Evolutionary conservation across 352 stramenopile species (phyloP).

Genomic region (Sclerospora graminicola): DNA sequence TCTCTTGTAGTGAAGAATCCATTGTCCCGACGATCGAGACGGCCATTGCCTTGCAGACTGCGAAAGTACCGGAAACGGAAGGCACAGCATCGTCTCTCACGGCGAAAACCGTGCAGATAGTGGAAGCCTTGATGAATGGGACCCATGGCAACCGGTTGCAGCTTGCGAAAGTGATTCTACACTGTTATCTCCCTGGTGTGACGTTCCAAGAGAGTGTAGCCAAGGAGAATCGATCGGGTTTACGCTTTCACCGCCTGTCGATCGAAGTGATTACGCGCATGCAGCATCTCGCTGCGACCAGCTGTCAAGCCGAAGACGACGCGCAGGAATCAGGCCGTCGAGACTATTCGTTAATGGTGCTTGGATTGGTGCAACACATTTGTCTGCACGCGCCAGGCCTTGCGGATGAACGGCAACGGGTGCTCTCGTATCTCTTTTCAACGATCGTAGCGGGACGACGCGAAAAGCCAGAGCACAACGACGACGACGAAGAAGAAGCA

Average conservation of each 20-base stretch:
- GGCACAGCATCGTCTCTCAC: conserved; percentile 25
- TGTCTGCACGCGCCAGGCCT: conserved; percentile 65
- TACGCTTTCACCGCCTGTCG: conserved; percentile 60
- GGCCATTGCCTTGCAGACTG: conserved; percentile 50
- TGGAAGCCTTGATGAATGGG: conserved; percentile 34
- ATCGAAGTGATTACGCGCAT: conserved; percentile 40
- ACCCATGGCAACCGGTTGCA: conserved; percentile 43
- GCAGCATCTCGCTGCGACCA: conserved; percentile 14
- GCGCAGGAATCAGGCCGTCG: conserved; percentile 20
- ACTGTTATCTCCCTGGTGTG: conserved; percentile 64
- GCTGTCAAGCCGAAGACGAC: conserved; percentile 15
- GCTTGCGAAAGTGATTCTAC: conserved; percentile 46
- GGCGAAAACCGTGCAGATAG: conserved; percentile 29
- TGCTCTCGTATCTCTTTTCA: conserved; percentile 48
- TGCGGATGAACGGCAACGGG: conserved; percentile 55
- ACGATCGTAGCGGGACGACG: conserved; percentile 18
- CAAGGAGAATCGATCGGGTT: conserved; percentile 33
- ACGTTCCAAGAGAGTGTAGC: conserved; percentile 54
- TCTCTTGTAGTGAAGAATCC: conserved; percentile 59
- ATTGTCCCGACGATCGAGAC: conserved; percentile 67
- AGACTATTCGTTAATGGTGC: conserved; percentile 32
- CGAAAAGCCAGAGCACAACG: conserved; percentile 5
- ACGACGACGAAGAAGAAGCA: conserved; percentile 1
- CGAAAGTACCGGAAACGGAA: conserved; percentile 23
- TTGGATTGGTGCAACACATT: conserved; percentile 67